Percentiles rank a stretch among this genome's conserved stretches.
These are phyloP conservation scores for Iris macrosiphon DNA, from an alignment of 106 monocot genomes.

Conservation along the genomic window DNA sequence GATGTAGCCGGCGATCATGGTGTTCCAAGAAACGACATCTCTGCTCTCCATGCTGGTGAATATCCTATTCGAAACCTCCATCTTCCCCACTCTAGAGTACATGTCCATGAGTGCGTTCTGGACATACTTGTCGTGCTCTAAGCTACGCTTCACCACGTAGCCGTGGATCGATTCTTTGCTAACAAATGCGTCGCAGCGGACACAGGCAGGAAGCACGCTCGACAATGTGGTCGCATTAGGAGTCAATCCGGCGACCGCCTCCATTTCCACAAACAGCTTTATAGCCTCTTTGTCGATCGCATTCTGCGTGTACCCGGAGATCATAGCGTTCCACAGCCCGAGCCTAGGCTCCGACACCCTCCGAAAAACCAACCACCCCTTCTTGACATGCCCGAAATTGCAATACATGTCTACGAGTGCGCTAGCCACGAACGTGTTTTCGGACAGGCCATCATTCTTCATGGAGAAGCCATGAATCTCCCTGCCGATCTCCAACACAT, in stretches of 20 bases:
- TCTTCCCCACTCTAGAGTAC: slow-evolving; percentile 68
- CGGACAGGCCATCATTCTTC: slow-evolving; percentile 40
- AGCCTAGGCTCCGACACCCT: slow-evolving; percentile 31
- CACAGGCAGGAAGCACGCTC: slow-evolving; percentile 75
- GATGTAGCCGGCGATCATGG: slow-evolving; percentile 61
- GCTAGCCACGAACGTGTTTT: slow-evolving; percentile 82
- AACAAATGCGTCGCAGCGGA: slow-evolving; percentile 44
- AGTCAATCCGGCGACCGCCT: slow-evolving; percentile 29
- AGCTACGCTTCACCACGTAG: slow-evolving; percentile 66
- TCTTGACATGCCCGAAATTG: slow-evolving; percentile 48
- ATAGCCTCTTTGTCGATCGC: slow-evolving; percentile 59
- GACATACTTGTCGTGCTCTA: slow-evolving; percentile 64
- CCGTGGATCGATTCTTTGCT: slow-evolving; percentile 79
- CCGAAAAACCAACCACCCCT: slow-evolving; percentile 49
- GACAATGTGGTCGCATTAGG: slow-evolving; percentile 84
- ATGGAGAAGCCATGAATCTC: slow-evolving; percentile 74
- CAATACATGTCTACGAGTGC: slow-evolving; percentile 89
- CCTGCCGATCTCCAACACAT: slow-evolving; percentile 44
- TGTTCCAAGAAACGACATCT: slow-evolving; percentile 93
- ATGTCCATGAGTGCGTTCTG: slow-evolving; percentile 93
- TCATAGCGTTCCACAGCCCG: slow-evolving; percentile 96
- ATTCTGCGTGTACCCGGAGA: slow-evolving; percentile 68
- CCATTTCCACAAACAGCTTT: slow-evolving; percentile 65
- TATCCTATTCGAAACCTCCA: slow-evolving; percentile 47
- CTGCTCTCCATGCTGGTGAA: slow-evolving; percentile 46